Percentiles rank a stretch among this genome's conserved stretches.
Evolutionary conservation across 2,329 filamentous ascomycete species (phyloP).

Genomic region (Fusarium ramigenum): DNA sequence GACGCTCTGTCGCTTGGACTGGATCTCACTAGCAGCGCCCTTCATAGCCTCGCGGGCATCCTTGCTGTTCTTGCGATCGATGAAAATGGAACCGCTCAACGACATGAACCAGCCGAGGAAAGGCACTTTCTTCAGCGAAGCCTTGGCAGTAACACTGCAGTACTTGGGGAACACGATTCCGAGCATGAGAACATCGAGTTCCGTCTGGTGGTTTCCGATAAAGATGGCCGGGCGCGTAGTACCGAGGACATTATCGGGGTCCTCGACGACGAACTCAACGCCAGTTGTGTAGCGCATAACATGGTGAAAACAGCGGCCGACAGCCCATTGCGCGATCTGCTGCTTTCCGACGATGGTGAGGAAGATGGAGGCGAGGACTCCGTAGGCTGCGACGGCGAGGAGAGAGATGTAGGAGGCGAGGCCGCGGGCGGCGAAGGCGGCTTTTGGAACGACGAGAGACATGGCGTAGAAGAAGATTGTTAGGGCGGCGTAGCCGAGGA

Average conservation of each 20-base stretch:
- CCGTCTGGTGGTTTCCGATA: conserved; percentile 94
- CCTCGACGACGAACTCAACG: conserved; percentile 78
- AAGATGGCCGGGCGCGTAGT: conserved; percentile 85
- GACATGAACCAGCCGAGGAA: conserved; percentile 96
- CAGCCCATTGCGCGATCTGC: conserved; percentile 86
- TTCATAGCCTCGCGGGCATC: conserved; percentile 88
- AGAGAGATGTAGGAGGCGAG: conserved; percentile 73
- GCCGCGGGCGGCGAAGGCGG: conserved; percentile 74
- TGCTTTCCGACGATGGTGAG: conserved; percentile 77
- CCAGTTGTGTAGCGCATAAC: conserved; percentile 80
- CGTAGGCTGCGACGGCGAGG: conserved; percentile 72
- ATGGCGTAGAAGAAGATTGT: conserved; percentile 69
- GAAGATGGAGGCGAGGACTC: conserved; percentile 76
- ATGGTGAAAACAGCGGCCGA: conserved; percentile 81
- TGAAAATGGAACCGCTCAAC: conserved; percentile 90
- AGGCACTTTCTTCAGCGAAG: conserved; percentile 78
- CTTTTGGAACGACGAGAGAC: conserved; percentile 65
- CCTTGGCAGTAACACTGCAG: conserved; percentile 94
- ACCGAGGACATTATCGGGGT: conserved; percentile 69
- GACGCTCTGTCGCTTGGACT: conserved; percentile 74
- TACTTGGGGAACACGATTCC: conserved; percentile 89
- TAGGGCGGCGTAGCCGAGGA: conserved; percentile 61
- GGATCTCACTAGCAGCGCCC: conserved; percentile 83
- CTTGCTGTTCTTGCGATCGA: conserved; percentile 86
- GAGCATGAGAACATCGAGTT: conserved; percentile 93